Base-by-base conservation (phyloP, 805 yeast species). In the Candida pseudoglaebosa region DNA sequence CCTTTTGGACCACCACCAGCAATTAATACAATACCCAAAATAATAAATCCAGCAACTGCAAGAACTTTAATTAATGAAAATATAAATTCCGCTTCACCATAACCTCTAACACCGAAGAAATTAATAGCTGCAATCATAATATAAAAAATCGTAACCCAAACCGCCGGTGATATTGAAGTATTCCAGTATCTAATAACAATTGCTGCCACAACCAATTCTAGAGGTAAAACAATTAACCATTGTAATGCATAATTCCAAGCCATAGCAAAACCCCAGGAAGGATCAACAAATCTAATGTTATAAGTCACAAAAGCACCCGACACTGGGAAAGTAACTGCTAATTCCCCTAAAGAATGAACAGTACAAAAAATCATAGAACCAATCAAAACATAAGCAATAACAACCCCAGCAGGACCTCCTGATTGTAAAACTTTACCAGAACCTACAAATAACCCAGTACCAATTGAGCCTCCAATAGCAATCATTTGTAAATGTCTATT, bases 381-480 rank as follows among this genome's bases (percentile, higher is more conserved):
- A 35, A 77, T 68, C 34, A 78, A 59, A 16, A 58, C 48, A 67
- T 80, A 80, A 36, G 78, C 82, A 41, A 80, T 76, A 36, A 80
- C 53, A 46, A 67, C 38, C 84, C 82, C 70, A 48, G 81, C 84
- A 12, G 91, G 90, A 24, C 91, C 91, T 57, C 87, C 84, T 22
- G 71, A 63, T 14, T 70, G 46, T 36, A 84, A 60, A 2, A 84
- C 73, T 14, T 71, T 57, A 46, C 87, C 85, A 2, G 87, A 75
- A 53, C 88, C 88, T 24, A 87, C 83, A 44, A 87, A 78, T 37
- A 86, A 67, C 57, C 93, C 95, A 12, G 93, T 82, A 52, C 95
- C 95, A 49, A 86, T 84, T 43, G 83, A 74, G 34, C 91, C 89
- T 50, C 91, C 91, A 45, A 84, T 70, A 37, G 95, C 90, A 62